Evolutionary conservation across 2,329 filamentous ascomycete species (phyloP).

Genomic region (Pseudogymnoascus sp.): DNA sequence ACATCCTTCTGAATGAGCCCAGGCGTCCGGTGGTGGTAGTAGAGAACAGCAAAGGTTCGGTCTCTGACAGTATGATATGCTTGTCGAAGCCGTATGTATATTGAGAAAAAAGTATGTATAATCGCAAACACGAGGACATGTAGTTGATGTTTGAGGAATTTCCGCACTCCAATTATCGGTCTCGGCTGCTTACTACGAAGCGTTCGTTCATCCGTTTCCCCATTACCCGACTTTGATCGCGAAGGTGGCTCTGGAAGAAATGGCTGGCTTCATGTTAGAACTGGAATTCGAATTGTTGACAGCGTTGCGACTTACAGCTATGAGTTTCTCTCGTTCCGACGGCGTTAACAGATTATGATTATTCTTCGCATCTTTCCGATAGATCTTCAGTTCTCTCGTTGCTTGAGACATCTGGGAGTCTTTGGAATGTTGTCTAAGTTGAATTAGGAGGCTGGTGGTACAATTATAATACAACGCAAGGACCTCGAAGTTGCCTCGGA

Average conservation of each 20-base stretch:
- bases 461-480: conserved; percentile 2
- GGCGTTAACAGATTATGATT: conserved; percentile 36
- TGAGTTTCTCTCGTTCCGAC: conserved; percentile 38
- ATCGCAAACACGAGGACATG: conserved; percentile 61
- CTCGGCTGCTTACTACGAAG: conserved; percentile 21
- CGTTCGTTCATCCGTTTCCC: conserved; percentile 11
- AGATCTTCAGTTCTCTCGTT: conserved; percentile 33
- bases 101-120: conserved; percentile 75
- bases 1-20: conserved; percentile 89
- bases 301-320: conserved; percentile 33
- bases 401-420: conserved; percentile 10
- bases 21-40: conserved; percentile 93
- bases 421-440: not conserved
- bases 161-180: conserved; percentile 46
- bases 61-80: conserved; percentile 73
- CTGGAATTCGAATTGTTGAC: conserved; percentile 10
- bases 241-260: conserved; percentile 26
- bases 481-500: not conserved
- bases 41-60: conserved; percentile 71
- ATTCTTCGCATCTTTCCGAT: conserved; percentile 39
- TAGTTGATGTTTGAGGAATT: conserved; percentile 55
- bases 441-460: not conserved
- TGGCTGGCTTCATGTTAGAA: conserved; percentile 23
- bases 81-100: conserved; percentile 78
- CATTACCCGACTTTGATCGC: conserved; percentile 1